These are phyloP conservation scores for Fragaria iinumae DNA, from an alignment of 306 rosid species.

Conservation along the genomic window DNA sequence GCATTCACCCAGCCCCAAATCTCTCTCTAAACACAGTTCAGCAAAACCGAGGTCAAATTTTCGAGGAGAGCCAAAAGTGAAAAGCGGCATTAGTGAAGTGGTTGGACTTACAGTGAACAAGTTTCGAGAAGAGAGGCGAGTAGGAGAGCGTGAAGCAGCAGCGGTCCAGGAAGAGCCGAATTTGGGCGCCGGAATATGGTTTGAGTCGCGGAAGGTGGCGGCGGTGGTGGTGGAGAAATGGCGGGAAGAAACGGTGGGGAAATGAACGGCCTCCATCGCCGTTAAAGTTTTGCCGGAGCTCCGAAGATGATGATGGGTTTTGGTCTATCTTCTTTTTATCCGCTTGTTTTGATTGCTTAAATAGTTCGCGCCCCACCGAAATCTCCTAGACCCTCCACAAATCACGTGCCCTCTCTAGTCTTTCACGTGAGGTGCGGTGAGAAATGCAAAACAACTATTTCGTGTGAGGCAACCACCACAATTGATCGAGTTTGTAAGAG, in stretches of 20 bases:
- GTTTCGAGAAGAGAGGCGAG: constrained; percentile 59
- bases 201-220: constrained; percentile 28
- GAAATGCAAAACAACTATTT: no score
- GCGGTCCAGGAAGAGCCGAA: constrained; percentile 45
- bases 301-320: constrained; percentile 1
- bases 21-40: constrained; percentile 55
- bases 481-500: no score
- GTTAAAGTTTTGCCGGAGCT: background rate
- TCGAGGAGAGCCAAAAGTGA: background rate
- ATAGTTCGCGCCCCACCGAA: background rate
- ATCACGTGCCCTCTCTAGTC: no score
- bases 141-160: constrained; percentile 29
- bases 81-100: background rate
- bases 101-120: constrained; percentile 64
- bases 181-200: constrained; percentile 30
- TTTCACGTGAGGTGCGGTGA: no score
- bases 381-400: no score
- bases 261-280: constrained; percentile 72
- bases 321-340: constrained; percentile 14
- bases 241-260: constrained; percentile 62
- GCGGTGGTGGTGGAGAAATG: constrained; percentile 48
- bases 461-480: no score
- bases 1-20: constrained; percentile 87
- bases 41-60: background rate
- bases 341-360: background rate